Percentiles rank a stretch among this genome's conserved stretches.
phyloP scores from a whole-genome alignment of 352 stramenopile genomes.

The Globisporangium paroecandrum region DNA sequence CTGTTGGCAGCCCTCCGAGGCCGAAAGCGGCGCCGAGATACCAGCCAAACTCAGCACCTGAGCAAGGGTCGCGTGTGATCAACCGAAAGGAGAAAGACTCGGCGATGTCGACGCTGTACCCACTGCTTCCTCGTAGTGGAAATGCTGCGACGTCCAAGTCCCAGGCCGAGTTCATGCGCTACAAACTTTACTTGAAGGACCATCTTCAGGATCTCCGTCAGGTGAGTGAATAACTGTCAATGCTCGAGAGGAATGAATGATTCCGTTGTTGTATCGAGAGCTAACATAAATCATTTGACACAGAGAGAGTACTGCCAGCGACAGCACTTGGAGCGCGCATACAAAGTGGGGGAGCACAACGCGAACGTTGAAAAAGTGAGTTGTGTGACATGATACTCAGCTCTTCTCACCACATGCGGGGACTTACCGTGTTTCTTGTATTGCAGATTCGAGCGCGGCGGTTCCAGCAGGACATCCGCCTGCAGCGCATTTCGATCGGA shows the following conservation, averaged over 20 bases:
- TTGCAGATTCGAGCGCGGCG: slow-evolving; percentile 51
- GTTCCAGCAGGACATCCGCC: slow-evolving; percentile 65
- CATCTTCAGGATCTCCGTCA: slow-evolving; percentile 59
- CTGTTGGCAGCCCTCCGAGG: slow-evolving; percentile 12
- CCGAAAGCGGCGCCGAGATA: slow-evolving; percentile 36
- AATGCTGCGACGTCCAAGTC: slow-evolving; percentile 29
- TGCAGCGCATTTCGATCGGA: slow-evolving; percentile 61
- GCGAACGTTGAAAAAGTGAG: slow-evolving; percentile 57
- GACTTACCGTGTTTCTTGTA: neutral
- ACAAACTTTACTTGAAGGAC: slow-evolving; percentile 67
- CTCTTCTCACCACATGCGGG: no score
- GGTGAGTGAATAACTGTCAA: slow-evolving; percentile 14
- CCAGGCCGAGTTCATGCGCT: slow-evolving; percentile 54
- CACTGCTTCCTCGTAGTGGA: slow-evolving; percentile 26
- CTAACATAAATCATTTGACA: neutral
- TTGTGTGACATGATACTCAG: neutral
- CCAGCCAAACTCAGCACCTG: slow-evolving; percentile 18
- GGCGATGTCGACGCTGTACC: slow-evolving; percentile 32
- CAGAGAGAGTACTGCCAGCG: slow-evolving; percentile 58
- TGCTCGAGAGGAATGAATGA: neutral
- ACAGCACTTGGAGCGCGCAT: slow-evolving; percentile 58
- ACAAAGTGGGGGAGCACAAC: slow-evolving; percentile 55
- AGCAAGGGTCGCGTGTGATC: slow-evolving; percentile 8
- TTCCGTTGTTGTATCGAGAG: no score
- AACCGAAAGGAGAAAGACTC: slow-evolving; percentile 3